Base-by-base conservation (phyloP, 495 filamentous ascomycete species). In the Aspergillus saccharolyticus region DNA sequence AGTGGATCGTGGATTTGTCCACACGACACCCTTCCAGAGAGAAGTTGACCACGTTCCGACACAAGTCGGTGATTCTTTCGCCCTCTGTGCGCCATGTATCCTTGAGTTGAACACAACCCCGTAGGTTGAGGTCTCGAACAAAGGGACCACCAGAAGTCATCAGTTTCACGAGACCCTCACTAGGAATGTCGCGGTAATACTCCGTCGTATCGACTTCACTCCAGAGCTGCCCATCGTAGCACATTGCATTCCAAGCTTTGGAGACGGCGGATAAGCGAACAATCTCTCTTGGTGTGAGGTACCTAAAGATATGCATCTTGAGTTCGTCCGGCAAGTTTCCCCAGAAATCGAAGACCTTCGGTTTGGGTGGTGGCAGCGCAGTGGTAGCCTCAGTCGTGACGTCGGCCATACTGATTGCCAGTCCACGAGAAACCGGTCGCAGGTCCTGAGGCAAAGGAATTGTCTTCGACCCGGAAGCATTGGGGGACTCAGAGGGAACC, bases 141-240 rank as follows among this genome's bases (percentile, higher is more conserved):
- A 97, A 98, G 0, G 92, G 88, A 3, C 93, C 94, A 4, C 90
- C 90, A 3, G 83, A 76, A 0, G 84, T 85, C 66, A 97, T 89
- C 54, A 98, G 89, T 68, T 89, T 91, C 44, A 90, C 83, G 14
- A 98, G 74, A 8, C 88, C 86, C 55, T 87, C 85, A 9, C 89
- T 88, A 0, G 94, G 85, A 55, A 98, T 97, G 43, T 89, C 83
- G 48, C 80, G 80, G 66, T 98, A 98, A 69, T 90, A 97, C 28
- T 87, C 84, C 0, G 92, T 84, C 0, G 90, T 87, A 66, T 97
- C 91, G 44, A 97, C 79, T 47, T 79, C 81, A 0, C 81, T 82
- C 94, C 94, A 98, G 17, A 98, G 74, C 71, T 98, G 94, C 8
- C 94, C 94, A 69, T 98, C 94, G 60, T 90, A 96, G 73, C 93